Base-by-base conservation (phyloP, 2,329 filamentous ascomycete genomes). In the Allantophomopsis lycopodina region DNA sequence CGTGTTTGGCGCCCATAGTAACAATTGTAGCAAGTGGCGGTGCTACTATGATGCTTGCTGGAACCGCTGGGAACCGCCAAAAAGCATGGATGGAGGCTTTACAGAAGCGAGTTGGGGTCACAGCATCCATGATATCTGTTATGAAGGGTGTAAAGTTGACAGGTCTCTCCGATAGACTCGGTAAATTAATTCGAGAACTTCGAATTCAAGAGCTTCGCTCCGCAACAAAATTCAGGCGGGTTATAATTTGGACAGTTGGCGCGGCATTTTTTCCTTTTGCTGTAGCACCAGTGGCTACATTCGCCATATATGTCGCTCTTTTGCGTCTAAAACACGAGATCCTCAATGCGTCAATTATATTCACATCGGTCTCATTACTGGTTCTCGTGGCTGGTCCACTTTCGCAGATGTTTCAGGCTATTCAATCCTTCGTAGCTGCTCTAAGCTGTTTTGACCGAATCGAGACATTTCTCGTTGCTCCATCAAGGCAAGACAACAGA, bases 331-430 rank as follows among this genome's bases (percentile, higher is more conserved):
- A 54, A 3, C 50, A 47, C 5, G 39, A 51, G 17, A 52, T 44
- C n/a, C 41, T 44, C 17, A 40, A 45, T 30, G 42, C 42, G 7
- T 32, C 34, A 7, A 38, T 7, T 43, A 44, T 62, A 14, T 65
- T 65, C 37, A 61, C 62, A 0, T 58, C 60, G 0, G 36, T 64
- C 1, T 61, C 62, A 1, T 55, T 61, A 13, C 54, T 64, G 13
- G 45, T 58, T 1, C 49, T 65, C 0, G 43, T 64, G n/a, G 45
- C 57, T 1, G 48, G 54, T 8, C 61, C 61, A 2, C 49, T 65
- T 3, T 56, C 57, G 18, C 52, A 49, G 37, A 47, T 64, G 40
- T 61, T 66, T 34, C 57, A 62, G 43, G 46, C 46, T 1, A 46
- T 63, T 3, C 54, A 61, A 5, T 47, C 53, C 4, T 41, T 64